Evolutionary conservation across 2,329 filamentous ascomycete species (phyloP), one percentile per base, ranked within the genome.

Genomic region (Xylariaceae sp.): DNA sequence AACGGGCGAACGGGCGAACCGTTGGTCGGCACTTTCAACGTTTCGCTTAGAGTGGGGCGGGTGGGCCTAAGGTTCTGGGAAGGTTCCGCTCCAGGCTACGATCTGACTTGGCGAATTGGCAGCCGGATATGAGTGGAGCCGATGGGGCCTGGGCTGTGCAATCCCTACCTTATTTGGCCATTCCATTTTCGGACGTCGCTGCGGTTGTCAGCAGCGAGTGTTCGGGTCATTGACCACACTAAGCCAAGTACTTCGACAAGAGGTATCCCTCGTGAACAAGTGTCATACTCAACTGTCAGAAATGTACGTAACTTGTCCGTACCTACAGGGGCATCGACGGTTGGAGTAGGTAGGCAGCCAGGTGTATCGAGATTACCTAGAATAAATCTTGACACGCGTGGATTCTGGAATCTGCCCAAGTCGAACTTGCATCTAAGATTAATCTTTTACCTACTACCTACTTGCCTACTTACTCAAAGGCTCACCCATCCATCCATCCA

Each of bases 361-460:
- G 23, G 23, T 30, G 23, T 30, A 30, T 30, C 23, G 23, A 30
- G 23, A 30, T 30, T 59, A 62, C 61, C 61, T 63, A 39, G 45
- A 64, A 56, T 53, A 60, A 62, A 62, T 58, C 57, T 60, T 49
- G 47, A 62, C 57, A 64, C 62, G 57, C 60, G 54, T 64, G 56
- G 10, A 34, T 54, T 17, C 51, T 4, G 11, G 37, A 41, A 41
- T 41, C 37, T 41, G 37, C 37, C 37, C 37, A 41, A 41, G 37
- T 41, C 37, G 37, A 41, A 41, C 37, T 41, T 13, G 23, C 23
- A 30, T 30, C 23, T 30, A 5, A 30, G 23, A 30, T 30, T 30
- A 30, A 30, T 30, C 23, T 30, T 30, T 30, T 30, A 30, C 23
- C 23, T 30, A 30, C 23, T 30, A 30, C 23, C 23, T 30, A 30